Evolutionary conservation across 768 basidiomycete species (phyloP).

Genomic region (Mycena polygramma): DNA sequence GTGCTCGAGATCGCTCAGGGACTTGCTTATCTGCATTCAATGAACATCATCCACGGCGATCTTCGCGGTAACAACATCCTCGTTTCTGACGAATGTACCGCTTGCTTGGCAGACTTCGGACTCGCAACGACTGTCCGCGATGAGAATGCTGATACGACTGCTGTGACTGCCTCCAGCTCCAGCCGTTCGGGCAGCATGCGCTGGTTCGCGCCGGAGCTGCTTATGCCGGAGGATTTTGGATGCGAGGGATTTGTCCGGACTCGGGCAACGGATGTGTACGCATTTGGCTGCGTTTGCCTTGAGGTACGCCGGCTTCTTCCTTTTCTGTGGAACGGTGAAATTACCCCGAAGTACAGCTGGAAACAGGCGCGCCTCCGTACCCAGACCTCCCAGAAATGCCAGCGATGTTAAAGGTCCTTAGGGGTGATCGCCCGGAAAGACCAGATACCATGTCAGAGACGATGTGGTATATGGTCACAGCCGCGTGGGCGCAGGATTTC

Average conservation of each 20-base stretch:
- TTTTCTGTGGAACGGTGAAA: too few relatives aligned
- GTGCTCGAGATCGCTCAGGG: slow-evolving; percentile 9
- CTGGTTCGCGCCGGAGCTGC: slow-evolving; percentile 18
- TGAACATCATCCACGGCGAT: slow-evolving; percentile 14
- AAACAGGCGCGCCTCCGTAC: slow-evolving; percentile 8
- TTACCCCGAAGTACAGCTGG: not conserved
- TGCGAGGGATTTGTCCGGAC: not conserved
- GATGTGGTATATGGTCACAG: slow-evolving; percentile 17
- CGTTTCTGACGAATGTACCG: slow-evolving; percentile 10
- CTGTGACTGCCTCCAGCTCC: not conserved
- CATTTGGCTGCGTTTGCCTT: too few relatives aligned
- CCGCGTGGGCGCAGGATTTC: slow-evolving; percentile 9
- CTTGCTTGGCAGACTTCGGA: slow-evolving; percentile 17
- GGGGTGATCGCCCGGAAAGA: slow-evolving; percentile 8
- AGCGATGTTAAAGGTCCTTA: slow-evolving; percentile 9
- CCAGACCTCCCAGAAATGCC: not conserved
- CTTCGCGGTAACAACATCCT: slow-evolving; percentile 13
- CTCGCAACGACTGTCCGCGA: too few relatives aligned
- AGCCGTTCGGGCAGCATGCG: not conserved
- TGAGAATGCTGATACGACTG: too few relatives aligned
- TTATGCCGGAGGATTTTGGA: not conserved
- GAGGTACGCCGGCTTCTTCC: too few relatives aligned
- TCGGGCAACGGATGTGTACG: not conserved
- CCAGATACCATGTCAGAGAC: slow-evolving; percentile 6
- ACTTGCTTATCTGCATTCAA: slow-evolving; percentile 8